These are phyloP conservation scores for Funneliformis mosseae DNA, from an alignment of 192 early-diverging fungal genomes.

Conservation along the genomic window DNA sequence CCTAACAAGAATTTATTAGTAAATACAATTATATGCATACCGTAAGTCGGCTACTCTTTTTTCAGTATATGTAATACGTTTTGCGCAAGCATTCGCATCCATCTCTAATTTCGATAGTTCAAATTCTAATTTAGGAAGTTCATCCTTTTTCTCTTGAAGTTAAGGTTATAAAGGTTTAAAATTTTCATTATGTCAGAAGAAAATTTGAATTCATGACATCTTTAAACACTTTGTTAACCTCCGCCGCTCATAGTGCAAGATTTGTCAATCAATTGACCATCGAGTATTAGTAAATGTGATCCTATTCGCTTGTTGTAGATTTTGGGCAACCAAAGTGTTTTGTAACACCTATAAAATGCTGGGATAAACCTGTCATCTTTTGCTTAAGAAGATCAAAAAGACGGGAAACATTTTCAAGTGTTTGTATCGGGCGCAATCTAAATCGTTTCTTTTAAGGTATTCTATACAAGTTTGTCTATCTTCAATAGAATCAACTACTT, in stretches of 20 bases:
- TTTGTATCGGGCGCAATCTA: conserved; percentile 66
- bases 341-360: conserved; percentile 88
- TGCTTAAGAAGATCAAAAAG: conserved; percentile 87
- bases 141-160: conserved; percentile 55
- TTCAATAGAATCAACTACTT: conserved; percentile 88
- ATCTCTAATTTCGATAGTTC: conserved; percentile 69
- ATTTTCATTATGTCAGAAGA: conserved; percentile 54
- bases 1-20: too few species aligned
- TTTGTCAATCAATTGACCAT: conserved; percentile 88
- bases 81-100: conserved; percentile 61
- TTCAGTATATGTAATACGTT: too few species aligned
- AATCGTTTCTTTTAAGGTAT: conserved; percentile 75
- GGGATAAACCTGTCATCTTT: conserved; percentile 69
- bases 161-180: conserved; percentile 42
- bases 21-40: too few species aligned
- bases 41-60: too few species aligned
- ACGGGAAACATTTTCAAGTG: conserved; percentile 79
- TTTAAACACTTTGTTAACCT: conserved; percentile 66
- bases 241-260: conserved; percentile 96
- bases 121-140: conserved; percentile 62
- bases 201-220: too few species aligned
- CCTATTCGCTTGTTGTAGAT: conserved; percentile 82
- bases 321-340: conserved; percentile 85
- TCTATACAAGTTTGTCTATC: conserved; percentile 87
- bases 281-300: conserved; percentile 83